phyloP scores from a whole-genome alignment of 331 rosid genomes.

The Rhamnella rubrinervis region DNA sequence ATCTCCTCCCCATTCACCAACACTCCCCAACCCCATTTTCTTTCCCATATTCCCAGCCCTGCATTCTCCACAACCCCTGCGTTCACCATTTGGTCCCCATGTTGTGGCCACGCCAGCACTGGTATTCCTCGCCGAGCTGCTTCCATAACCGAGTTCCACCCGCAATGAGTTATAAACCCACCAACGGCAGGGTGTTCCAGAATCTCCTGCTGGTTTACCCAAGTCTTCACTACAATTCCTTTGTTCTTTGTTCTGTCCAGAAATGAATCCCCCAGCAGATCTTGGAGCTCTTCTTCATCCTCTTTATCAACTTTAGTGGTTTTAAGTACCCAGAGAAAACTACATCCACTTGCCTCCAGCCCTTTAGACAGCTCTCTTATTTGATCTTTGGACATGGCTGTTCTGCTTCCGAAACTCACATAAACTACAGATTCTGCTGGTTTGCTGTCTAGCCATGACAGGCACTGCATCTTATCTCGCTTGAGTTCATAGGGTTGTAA shows the following conservation, averaged over 20 bases:
- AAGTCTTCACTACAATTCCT: slow-evolving; percentile 15
- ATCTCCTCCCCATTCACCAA: slow-evolving; percentile 23
- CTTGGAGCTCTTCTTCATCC: slow-evolving; percentile 13
- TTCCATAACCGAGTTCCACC: slow-evolving; percentile 31
- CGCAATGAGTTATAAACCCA: slow-evolving; percentile 27
- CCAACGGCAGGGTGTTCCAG: slow-evolving; percentile 18
- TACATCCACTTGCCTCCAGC: slow-evolving; percentile 17
- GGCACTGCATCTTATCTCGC: neutral
- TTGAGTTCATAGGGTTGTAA: neutral
- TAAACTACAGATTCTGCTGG: slow-evolving; percentile 21
- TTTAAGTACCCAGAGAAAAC: slow-evolving; percentile 26
- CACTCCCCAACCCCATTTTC: slow-evolving; percentile 27
- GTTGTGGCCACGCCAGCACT: slow-evolving; percentile 29
- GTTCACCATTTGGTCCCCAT: slow-evolving; percentile 23
- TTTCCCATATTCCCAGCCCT: slow-evolving; percentile 28
- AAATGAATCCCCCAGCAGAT: slow-evolving; percentile 14
- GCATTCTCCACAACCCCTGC: slow-evolving; percentile 23
- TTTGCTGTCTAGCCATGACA: slow-evolving; percentile 24
- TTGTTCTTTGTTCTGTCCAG: slow-evolving; percentile 15
- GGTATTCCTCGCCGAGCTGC: slow-evolving; percentile 20
- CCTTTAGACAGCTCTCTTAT: slow-evolving; percentile 23
- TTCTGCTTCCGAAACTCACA: slow-evolving; percentile 33
- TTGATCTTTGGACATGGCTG: slow-evolving; percentile 15
- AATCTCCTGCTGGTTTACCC: slow-evolving; percentile 29
- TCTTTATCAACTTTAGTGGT: slow-evolving; percentile 24